A percentile compares a stretch with the other conserved stretches of the same genome.
Evolutionary conservation across 2,329 filamentous ascomycete genomes (phyloP).

Genomic region (Didymella lethalis): DNA sequence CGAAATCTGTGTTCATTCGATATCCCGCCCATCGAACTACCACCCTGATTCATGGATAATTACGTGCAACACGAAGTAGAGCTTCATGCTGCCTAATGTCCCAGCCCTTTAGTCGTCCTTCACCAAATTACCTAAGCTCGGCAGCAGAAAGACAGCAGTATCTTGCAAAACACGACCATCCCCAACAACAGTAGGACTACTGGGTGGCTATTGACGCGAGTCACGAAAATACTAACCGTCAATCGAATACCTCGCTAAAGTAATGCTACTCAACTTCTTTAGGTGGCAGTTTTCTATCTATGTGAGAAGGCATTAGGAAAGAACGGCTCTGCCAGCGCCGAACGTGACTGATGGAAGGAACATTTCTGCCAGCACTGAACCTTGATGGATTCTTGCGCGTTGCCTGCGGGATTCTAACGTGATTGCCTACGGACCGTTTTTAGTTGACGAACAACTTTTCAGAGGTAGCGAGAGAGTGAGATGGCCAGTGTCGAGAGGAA

Average conservation of each 20-base stretch:
- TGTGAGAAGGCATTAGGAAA: neutral
- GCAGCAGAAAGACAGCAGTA: neutral
- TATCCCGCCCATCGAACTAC: neutral
- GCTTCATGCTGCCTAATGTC: neutral
- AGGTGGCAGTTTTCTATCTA: neutral
- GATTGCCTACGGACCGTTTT: neutral
- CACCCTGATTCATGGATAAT: neutral
- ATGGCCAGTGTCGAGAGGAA: neutral
- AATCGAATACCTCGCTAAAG: neutral
- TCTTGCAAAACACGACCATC: neutral
- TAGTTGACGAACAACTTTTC: neutral
- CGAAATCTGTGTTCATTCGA: neutral
- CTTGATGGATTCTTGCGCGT: neutral
- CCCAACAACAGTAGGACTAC: neutral
- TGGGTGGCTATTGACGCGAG: neutral
- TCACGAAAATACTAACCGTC: neutral
- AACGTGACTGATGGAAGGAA: neutral
- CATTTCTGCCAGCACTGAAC: neutral
- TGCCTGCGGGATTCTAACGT: neutral
- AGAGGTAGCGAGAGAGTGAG: neutral
- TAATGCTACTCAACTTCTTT: neutral
- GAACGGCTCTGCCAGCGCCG: neutral
- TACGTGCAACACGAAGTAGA: neutral
- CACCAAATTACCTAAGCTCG: neutral
- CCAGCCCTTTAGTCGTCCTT: neutral